A percentile compares a stretch with the other conserved stretches of the same genome.
Conservation (phyloP, 192 early-diverging fungal species). For the Entomortierella chlamydospora region DNA sequence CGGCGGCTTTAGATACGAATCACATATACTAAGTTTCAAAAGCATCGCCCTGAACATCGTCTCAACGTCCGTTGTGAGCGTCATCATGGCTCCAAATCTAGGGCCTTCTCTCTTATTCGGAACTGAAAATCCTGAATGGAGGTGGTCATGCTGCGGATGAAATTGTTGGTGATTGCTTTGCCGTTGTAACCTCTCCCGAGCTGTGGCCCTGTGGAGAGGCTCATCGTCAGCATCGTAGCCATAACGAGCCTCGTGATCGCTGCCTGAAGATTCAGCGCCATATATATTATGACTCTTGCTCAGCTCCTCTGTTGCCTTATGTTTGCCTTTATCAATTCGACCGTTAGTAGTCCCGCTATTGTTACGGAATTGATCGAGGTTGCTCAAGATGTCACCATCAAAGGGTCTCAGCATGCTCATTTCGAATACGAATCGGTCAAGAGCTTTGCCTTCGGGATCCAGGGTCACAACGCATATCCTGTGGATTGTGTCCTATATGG, state of each 20-base stretch:
- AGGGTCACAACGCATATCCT: conserved; percentile 41
- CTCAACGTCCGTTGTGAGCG: conserved; percentile 32
- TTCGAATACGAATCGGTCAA: conserved; percentile 48
- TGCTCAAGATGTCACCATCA: background rate
- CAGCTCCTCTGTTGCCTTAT: background rate
- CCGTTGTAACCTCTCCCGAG: background rate
- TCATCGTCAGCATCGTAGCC: background rate
- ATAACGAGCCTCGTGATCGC: background rate
- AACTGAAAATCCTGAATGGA: background rate
- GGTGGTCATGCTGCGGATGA: background rate
- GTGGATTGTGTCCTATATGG: conserved; percentile 23
- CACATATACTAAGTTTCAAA: conserved; percentile 27
- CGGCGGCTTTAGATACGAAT: conserved; percentile 14
- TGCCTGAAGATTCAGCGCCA: background rate
- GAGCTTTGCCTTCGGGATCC: conserved; percentile 7
- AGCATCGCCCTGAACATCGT: conserved; percentile 25
- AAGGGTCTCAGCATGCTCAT: conserved; percentile 28
- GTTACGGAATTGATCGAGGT: background rate
- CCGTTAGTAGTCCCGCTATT: background rate
- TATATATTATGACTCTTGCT: background rate
- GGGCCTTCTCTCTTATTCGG: background rate
- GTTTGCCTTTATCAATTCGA: background rate
- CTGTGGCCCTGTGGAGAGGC: background rate
- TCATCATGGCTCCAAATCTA: conserved; percentile 5
- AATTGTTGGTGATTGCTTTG: background rate